Evolutionary conservation across 257 asterid species (phyloP).

Genomic region (Avicennia marina): DNA sequence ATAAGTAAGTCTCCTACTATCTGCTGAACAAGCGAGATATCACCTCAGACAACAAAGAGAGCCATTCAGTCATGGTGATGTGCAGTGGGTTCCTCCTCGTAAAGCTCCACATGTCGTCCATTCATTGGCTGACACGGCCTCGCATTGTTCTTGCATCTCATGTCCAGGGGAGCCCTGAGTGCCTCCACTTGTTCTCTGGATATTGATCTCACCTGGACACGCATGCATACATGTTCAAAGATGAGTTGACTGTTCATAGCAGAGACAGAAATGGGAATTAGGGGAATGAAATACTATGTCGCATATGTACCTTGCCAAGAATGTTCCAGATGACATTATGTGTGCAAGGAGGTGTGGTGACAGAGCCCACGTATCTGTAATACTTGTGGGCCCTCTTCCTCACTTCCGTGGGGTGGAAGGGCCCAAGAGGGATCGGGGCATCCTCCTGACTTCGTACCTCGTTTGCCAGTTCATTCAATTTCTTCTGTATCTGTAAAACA

Average conservation of each 20-base stretch:
- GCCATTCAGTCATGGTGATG: no score
- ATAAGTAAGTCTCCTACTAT: no score
- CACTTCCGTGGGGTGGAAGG: constrained; percentile 44
- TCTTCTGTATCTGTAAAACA: constrained; percentile 37
- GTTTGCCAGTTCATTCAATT: constrained; percentile 34
- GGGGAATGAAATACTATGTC: not conserved
- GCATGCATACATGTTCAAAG: no score
- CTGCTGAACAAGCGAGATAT: no score
- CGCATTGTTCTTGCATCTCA: constrained; percentile 51
- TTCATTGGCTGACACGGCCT: constrained; percentile 65
- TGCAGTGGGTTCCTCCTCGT: constrained; percentile 19
- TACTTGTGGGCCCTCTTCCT: constrained; percentile 48
- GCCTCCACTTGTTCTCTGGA: constrained; percentile 44
- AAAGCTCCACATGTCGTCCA: constrained; percentile 54
- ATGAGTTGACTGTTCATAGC: no score
- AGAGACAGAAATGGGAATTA: no score
- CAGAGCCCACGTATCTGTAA: constrained; percentile 62
- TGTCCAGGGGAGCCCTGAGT: constrained; percentile 48
- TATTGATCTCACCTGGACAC: constrained; percentile 48
- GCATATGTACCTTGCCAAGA: constrained; percentile 51
- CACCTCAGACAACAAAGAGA: no score
- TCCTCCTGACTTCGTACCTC: constrained; percentile 25
- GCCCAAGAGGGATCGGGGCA: constrained; percentile 31
- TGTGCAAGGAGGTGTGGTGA: constrained; percentile 79
- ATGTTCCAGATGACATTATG: constrained; percentile 61